A percentile compares a stretch with the other conserved stretches of the same genome.
These are phyloP conservation scores for Lunularia cruciata DNA, from an alignment of 225 moss, liverwort and hornwort species.

Conservation along the genomic window DNA sequence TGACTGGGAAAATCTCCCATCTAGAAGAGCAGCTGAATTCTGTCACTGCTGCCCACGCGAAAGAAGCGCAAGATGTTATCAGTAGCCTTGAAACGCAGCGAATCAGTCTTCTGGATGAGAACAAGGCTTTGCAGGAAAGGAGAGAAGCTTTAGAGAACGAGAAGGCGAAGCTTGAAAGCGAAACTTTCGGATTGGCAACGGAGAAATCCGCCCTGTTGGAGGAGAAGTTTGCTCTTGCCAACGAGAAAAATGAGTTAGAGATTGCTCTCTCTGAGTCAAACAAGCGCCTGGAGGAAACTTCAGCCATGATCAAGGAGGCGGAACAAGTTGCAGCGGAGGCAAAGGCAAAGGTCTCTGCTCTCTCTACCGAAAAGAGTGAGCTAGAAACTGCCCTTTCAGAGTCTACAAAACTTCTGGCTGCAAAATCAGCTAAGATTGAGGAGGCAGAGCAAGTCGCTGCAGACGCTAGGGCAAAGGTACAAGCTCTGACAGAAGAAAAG, in stretches of 20 bases:
- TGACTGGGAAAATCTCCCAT: conserved; percentile 1
- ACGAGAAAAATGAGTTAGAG: conserved; percentile 16
- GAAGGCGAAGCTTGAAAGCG: conserved; percentile 16
- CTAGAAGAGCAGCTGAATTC: conserved; percentile 24
- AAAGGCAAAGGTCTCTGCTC: conserved; percentile 9
- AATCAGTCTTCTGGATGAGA: conserved; percentile 9
- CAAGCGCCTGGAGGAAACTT: conserved; percentile 5
- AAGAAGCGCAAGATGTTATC: conserved; percentile 18
- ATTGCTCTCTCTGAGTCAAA: conserved; percentile 13
- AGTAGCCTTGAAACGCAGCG: conserved; percentile 11
- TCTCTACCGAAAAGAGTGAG: conserved; percentile 3
- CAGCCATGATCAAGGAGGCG: conserved; percentile 6
- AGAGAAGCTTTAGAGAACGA: conserved; percentile 18
- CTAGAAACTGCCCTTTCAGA: conserved; percentile 11
- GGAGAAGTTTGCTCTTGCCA: conserved; percentile 9
- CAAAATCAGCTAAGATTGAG: conserved; percentile 3
- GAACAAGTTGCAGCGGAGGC: conserved; percentile 7
- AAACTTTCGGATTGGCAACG: not conserved
- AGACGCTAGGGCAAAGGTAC: conserved; percentile 11
- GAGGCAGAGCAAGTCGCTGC: conserved; percentile 20
- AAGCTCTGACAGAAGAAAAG: conserved; percentile 9
- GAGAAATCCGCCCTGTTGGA: conserved; percentile 14
- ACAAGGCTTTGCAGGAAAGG: conserved; percentile 13
- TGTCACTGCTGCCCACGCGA: conserved; percentile 15
- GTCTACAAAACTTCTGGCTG: not conserved